A percentile compares a stretch with the other conserved stretches of the same genome.
Conservation (phyloP, 169 alveolate species). For the Plasmodium billcollinsi region DNA sequence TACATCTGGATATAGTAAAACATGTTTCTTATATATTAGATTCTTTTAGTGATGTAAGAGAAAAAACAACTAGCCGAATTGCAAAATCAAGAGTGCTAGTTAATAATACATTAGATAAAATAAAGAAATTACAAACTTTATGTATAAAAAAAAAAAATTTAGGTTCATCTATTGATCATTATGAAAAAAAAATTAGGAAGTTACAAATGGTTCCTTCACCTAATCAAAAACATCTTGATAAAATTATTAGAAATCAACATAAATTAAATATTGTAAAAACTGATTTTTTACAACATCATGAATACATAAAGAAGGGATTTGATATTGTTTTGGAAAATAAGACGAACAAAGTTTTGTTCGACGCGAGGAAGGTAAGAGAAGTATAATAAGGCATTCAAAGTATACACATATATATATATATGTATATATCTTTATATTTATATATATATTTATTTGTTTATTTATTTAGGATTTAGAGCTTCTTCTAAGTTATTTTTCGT, state of each 20-base stretch:
- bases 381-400: neutral
- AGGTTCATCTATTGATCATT: constrained; percentile 64
- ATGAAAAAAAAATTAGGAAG: constrained; percentile 74
- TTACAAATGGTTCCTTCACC: constrained; percentile 36
- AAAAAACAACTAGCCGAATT: constrained; percentile 53
- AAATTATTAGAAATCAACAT: constrained; percentile 57
- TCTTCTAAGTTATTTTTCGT: constrained; percentile 51
- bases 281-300: constrained; percentile 56
- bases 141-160: constrained; percentile 60
- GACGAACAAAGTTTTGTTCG: constrained; percentile 61
- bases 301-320: constrained; percentile 60
- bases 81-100: constrained; percentile 19
- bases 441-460: neutral
- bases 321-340: constrained; percentile 59
- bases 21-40: constrained; percentile 63
- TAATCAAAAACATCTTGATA: constrained; percentile 72
- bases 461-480: constrained; percentile 40
- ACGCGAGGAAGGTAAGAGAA: constrained; percentile 38
- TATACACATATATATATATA: neutral
- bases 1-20: constrained; percentile 54
- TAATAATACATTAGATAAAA: constrained; percentile 62
- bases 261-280: constrained; percentile 61
- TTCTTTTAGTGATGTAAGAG: constrained; percentile 71
- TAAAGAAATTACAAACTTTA: constrained; percentile 41
- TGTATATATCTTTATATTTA: neutral